Evolutionary conservation across 495 filamentous ascomycete species (phyloP).

Genomic region (Xylaria acuta): DNA sequence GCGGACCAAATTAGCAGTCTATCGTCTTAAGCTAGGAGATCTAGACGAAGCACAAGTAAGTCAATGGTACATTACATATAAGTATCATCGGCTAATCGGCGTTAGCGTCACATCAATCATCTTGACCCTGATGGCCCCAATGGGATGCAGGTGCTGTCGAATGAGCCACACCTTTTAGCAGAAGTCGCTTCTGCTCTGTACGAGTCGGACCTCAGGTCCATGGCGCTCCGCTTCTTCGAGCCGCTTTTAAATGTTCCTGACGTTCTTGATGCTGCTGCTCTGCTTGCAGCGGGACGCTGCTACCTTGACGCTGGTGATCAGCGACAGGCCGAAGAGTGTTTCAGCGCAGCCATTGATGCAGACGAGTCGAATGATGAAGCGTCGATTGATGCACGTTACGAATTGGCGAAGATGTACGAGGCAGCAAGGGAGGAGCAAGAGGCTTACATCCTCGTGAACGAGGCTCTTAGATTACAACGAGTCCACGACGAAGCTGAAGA

Average conservation of each 20-base stretch:
- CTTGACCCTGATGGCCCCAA: conserved; percentile 33
- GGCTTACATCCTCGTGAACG: conserved; percentile 74
- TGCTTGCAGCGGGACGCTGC: conserved; percentile 76
- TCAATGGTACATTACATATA: neutral
- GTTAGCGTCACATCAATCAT: conserved; percentile 41
- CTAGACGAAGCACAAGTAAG: conserved; percentile 79
- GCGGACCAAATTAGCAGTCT: conserved; percentile 84
- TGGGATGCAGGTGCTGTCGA: conserved; percentile 27
- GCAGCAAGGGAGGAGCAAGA: conserved; percentile 69
- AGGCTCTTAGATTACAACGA: conserved; percentile 68
- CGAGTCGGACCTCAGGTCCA: conserved; percentile 57
- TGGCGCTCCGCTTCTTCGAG: conserved; percentile 77
- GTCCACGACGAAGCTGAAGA: conserved; percentile 49
- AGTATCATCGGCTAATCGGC: conserved; percentile 20
- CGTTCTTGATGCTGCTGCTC: conserved; percentile 66
- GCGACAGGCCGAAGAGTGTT: conserved; percentile 75
- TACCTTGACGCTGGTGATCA: conserved; percentile 66
- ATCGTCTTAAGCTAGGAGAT: conserved; percentile 72
- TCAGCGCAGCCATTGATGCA: conserved; percentile 70
- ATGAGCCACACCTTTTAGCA: conserved; percentile 36
- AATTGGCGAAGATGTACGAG: conserved; percentile 83
- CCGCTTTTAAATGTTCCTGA: conserved; percentile 64
- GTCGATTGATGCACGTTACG: conserved; percentile 59
- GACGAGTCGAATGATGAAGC: conserved; percentile 73
- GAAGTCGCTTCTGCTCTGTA: conserved; percentile 43